Evolutionary conservation across 805 yeast genomes (phyloP), one percentile per base, ranked within the genome.

Genomic region (Ogataea wickerhamii): DNA sequence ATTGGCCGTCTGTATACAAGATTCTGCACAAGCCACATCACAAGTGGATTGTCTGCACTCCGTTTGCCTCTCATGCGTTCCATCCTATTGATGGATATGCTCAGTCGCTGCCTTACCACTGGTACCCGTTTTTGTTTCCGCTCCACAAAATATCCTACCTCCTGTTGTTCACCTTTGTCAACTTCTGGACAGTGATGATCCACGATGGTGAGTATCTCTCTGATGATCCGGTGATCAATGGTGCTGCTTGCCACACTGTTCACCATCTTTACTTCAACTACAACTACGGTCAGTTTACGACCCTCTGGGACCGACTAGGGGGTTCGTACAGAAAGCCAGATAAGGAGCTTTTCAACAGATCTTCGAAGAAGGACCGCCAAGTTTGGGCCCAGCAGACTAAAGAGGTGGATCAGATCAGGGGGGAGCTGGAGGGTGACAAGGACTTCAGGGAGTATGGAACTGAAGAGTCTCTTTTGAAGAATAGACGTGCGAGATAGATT

Each of bases 1-100:
- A 93, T 63, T 87, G 93, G 87, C 97, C 96, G 17, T 51, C 71
- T 13, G 82, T 93, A 28, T 93, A 93, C 76, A 89, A 83, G 69
- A 62, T 55, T 18, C 68, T 93, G 45, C 98, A 93, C 70, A 93
- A 93, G 68, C 97, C 97, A 10, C 98, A 93, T 65, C 98, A 93
- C 74, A 93, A 93, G 68, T 93, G 98, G 98, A 79, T 93, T 51
- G 96, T 93, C 28, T 91, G 98, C 45, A 91, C 98, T 7, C 98
- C 98, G 30, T 93, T 83, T 67, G 98, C 98, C 0, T 87, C 96
- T 6, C 97, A 89, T 58, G 97, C 98, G 18, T 93, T 93, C 87
- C 96, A 93, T 64, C 98, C 98, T 11, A 84, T 93, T 37, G 98
- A 93, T 55, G 98, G 98, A 27, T 93, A 85, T 69, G 69, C 78